phyloP scores from a whole-genome alignment of 2,329 filamentous ascomycete genomes.

The Rutstroemia sydowiana region DNA sequence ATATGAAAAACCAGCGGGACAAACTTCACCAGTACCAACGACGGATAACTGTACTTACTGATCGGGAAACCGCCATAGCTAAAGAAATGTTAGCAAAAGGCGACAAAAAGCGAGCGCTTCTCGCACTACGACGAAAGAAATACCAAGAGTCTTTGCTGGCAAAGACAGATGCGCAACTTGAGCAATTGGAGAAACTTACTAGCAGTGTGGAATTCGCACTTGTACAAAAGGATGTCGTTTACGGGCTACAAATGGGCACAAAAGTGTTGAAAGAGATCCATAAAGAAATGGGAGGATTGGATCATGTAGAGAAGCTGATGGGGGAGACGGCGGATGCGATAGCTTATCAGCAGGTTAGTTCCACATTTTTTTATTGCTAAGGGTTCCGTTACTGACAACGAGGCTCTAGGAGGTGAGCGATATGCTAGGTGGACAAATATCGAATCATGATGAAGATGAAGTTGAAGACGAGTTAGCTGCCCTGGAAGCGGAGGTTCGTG shows the following conservation, averaged over 20 bases:
- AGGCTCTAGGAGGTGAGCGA: slow-evolving; percentile 73
- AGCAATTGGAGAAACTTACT: slow-evolving; percentile 83
- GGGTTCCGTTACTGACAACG: slow-evolving; percentile 7
- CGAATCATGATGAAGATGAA: slow-evolving; percentile 93
- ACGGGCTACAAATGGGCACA: slow-evolving; percentile 86
- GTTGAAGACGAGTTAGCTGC: slow-evolving; percentile 91
- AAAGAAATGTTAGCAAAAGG: slow-evolving; percentile 71
- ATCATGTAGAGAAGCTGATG: slow-evolving; percentile 91
- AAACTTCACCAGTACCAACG: slow-evolving; percentile 94
- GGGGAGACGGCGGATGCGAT: slow-evolving; percentile 84
- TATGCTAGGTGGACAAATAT: slow-evolving; percentile 80
- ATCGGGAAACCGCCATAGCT: slow-evolving; percentile 80
- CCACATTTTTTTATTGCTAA: background rate
- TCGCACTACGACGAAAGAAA: slow-evolving; percentile 89
- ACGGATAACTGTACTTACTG: slow-evolving; percentile 77
- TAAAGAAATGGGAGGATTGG: slow-evolving; percentile 89
- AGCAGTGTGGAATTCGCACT: slow-evolving; percentile 89
- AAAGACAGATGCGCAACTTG: slow-evolving; percentile 90
- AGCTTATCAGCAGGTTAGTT: slow-evolving; percentile 75
- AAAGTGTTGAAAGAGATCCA: slow-evolving; percentile 86
- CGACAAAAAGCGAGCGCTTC: slow-evolving; percentile 73
- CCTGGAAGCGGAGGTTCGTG: slow-evolving; percentile 58
- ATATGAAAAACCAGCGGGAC: slow-evolving; percentile 96
- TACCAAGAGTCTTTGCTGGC: slow-evolving; percentile 86
- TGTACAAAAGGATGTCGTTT: slow-evolving; percentile 94